Percentiles rank a stretch among this genome's conserved stretches.
These are phyloP conservation scores for Cytospora schulzeri DNA, from an alignment of 2,329 filamentous ascomycete genomes.

Conservation along the genomic window DNA sequence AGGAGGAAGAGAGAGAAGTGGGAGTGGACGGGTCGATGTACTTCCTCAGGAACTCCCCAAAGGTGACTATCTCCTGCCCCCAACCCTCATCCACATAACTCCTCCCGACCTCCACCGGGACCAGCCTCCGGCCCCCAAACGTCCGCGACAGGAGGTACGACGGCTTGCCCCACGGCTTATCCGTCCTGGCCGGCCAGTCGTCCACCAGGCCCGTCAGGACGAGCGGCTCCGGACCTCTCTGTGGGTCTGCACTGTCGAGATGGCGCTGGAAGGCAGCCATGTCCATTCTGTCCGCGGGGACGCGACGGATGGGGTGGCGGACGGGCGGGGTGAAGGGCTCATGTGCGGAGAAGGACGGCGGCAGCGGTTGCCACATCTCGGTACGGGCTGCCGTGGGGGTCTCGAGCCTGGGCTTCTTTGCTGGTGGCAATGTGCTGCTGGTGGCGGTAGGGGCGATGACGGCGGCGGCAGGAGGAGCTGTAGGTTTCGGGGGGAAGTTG, in stretches of 20 bases:
- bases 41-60: constrained; percentile 67
- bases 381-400: neutral
- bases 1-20: constrained; percentile 6
- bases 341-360: constrained; percentile 37
- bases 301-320: constrained; percentile 43
- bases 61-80: constrained; percentile 79
- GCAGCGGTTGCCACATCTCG: constrained; percentile 25
- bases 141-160: constrained; percentile 75
- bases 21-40: constrained; percentile 56
- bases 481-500: neutral
- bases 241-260: constrained; percentile 48
- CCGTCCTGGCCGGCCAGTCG: constrained; percentile 76
- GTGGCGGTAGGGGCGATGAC: constrained; percentile 22
- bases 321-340: constrained; percentile 49
- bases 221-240: constrained; percentile 57
- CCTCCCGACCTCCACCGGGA: constrained; percentile 83
- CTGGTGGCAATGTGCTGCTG: constrained; percentile 6
- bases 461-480: constrained; percentile 15
- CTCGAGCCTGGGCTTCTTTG: constrained; percentile 11
- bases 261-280: constrained; percentile 58
- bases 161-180: constrained; percentile 70
- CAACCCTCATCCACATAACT: constrained; percentile 86
- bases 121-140: constrained; percentile 73
- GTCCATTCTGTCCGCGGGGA: constrained; percentile 54
- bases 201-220: constrained; percentile 68